Conservation (phyloP, 2,329 filamentous ascomycete genomes). For the Albophoma yamanashiensis region DNA sequence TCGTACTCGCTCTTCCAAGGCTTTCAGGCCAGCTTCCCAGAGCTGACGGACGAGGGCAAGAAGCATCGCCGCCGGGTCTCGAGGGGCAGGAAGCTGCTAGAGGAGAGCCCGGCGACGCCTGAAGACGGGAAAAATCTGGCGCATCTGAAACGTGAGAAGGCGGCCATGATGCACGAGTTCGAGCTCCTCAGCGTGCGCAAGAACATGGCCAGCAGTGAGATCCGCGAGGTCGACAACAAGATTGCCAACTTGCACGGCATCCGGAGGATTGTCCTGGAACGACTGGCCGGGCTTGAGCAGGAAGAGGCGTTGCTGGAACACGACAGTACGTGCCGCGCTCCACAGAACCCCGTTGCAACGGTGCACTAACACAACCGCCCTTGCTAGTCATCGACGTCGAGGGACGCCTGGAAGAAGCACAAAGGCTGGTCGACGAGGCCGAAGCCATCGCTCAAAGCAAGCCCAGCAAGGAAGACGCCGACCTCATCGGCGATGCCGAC, state of each 20-base stretch:
- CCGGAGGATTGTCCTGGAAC: conserved; percentile 82
- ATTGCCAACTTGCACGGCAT: conserved; percentile 88
- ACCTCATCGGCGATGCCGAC: conserved; percentile 38
- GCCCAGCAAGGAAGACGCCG: conserved; percentile 41
- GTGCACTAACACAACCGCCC: conserved; percentile 17
- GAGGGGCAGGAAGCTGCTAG: conserved; percentile 65
- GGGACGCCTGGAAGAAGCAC: conserved; percentile 48
- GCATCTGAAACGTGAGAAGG: conserved; percentile 70
- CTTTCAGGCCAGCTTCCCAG: conserved; percentile 81
- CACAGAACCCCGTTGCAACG: not conserved
- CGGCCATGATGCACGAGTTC: conserved; percentile 69
- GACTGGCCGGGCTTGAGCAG: conserved; percentile 76
- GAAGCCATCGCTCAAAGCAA: conserved; percentile 43
- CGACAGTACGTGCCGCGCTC: conserved; percentile 54
- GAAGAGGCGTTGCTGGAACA: conserved; percentile 86
- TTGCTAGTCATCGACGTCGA: conserved; percentile 52
- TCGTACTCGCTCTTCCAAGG: conserved; percentile 92
- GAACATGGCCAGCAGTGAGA: conserved; percentile 95
- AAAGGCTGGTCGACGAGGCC: conserved; percentile 47
- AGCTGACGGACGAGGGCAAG: conserved; percentile 56
- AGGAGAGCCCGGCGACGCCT: conserved; percentile 44
- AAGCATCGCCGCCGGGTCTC: conserved; percentile 62
- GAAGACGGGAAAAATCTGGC: conserved; percentile 57
- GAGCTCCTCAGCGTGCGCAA: conserved; percentile 90
- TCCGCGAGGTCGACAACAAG: conserved; percentile 93